Evolutionary conservation across 139 green algal species (phyloP).

Genomic region (Spirogloea muscicola): DNA sequence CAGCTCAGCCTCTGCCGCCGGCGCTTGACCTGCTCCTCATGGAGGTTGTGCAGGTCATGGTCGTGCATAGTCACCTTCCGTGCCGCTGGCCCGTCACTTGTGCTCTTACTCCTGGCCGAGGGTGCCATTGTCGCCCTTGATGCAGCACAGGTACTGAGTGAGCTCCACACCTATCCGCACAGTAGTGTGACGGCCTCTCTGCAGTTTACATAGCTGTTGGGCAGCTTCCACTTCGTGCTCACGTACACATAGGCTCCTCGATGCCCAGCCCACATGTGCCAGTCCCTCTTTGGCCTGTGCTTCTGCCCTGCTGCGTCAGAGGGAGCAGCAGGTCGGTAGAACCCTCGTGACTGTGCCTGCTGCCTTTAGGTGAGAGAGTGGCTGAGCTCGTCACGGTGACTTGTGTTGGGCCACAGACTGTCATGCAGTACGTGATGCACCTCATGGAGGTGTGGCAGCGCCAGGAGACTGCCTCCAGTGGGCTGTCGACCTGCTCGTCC

Average conservation of each 20-base stretch:
- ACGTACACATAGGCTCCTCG: too few species aligned
- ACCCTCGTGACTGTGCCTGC: too few species aligned
- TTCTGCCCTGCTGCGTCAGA: too few species aligned
- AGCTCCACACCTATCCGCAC: not conserved
- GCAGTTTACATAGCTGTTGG: not conserved
- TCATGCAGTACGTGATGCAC: not conserved
- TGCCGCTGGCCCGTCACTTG: not conserved
- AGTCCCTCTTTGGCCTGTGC: too few species aligned
- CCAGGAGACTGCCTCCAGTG: not conserved
- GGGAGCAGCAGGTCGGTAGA: too few species aligned
- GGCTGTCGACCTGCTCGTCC: not conserved
- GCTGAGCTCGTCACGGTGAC: not conserved
- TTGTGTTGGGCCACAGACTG: not conserved
- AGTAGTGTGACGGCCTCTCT: not conserved
- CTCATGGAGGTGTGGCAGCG: not conserved
- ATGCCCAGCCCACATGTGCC: too few species aligned
- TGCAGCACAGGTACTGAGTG: slow-evolving; percentile 3
- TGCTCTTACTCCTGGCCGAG: not conserved
- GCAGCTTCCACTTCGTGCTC: too few species aligned
- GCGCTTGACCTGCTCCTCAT: not conserved
- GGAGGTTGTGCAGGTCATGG: too few species aligned
- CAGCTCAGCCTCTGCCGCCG: not conserved
- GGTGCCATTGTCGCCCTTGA: slow-evolving; percentile 20
- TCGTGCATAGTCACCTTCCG: not conserved
- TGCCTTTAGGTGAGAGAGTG: too few species aligned